Base-by-base conservation (phyloP, 2,329 filamentous ascomycete species). In the Blastomyces silverae region DNA sequence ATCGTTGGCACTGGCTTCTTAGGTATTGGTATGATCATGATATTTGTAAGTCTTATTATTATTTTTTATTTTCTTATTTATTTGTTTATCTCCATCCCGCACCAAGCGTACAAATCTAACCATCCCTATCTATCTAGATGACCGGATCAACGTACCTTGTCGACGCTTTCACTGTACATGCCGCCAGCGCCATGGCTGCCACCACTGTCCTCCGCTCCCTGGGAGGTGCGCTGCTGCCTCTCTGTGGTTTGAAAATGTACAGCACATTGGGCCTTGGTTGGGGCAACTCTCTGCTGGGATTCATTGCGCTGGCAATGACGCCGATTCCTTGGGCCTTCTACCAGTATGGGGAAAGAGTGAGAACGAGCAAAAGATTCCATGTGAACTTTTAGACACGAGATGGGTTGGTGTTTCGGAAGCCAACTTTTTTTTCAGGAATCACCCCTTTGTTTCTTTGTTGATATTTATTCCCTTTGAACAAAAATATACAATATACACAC, bases 161-260 rank as follows among this genome's bases (percentile, higher is more conserved):
- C 48, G 72, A 74, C 59, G 69, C 73, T 0, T 75, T 74, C 62
- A 67, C 69, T 4, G 65, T 67, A 20, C 76, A 74, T 60, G 76
- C 74, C 5, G 79, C 79, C 5, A 77, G 73, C 2, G 79, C 77
- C 0, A 69, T 80, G 20, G 79, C 79, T 2, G 78, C 76, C 2
- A 76, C 78, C 20, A 75, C 73, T 2, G 71, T 80, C 37, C 70
- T 80, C 44, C 72, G 78, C 1, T 77, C 76, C 58, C 65, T 75
- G 0, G 75, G 75, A 5, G 79, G 78, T 6, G 79, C 75, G 0
- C 73, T 71, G 0, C 77, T 80, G 53, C 77, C 77, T 0, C 67
- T 79, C 1, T 86, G 85, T 13, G 87, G 86, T 0, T 75, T 81
- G 0, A 77, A 79, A 70, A 71, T 84, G 80, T 83, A 82, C 66